Evolutionary conservation across 331 rosid species (phyloP).

Genomic region (Spiraea crenata): DNA sequence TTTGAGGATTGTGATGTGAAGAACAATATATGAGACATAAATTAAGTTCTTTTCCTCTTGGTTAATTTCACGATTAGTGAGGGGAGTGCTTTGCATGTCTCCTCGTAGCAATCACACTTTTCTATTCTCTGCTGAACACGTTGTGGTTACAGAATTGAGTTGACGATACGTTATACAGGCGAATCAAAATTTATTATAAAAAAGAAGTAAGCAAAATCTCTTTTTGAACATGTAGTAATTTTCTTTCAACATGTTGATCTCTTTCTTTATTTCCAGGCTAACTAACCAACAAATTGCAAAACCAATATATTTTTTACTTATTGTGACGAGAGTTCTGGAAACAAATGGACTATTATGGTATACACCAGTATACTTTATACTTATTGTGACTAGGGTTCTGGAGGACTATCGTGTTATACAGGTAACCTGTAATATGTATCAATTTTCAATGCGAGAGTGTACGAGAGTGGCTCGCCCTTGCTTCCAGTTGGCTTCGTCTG

Average conservation of each 20-base stretch:
- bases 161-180: too few species aligned
- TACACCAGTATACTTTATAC: background rate
- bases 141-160: too few species aligned
- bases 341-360: background rate
- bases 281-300: too few species aligned
- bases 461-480: slow-evolving; percentile 63
- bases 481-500: slow-evolving; percentile 36
- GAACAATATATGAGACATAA: background rate
- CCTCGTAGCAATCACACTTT: too few species aligned
- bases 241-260: too few species aligned
- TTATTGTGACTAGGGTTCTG: background rate
- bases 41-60: background rate
- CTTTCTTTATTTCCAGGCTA: too few species aligned
- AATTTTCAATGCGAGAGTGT: slow-evolving; percentile 70
- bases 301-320: background rate
- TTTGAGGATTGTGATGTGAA: background rate
- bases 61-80: background rate
- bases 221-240: too few species aligned
- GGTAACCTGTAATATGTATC: background rate
- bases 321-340: background rate
- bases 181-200: too few species aligned
- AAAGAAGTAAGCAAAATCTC: too few species aligned
- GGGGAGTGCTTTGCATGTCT: too few species aligned
- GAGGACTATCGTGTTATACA: background rate
- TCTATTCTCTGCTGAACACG: too few species aligned